Conservation (phyloP, 2,329 filamentous ascomycete species). For the Trichoderma atroviride region DNA sequence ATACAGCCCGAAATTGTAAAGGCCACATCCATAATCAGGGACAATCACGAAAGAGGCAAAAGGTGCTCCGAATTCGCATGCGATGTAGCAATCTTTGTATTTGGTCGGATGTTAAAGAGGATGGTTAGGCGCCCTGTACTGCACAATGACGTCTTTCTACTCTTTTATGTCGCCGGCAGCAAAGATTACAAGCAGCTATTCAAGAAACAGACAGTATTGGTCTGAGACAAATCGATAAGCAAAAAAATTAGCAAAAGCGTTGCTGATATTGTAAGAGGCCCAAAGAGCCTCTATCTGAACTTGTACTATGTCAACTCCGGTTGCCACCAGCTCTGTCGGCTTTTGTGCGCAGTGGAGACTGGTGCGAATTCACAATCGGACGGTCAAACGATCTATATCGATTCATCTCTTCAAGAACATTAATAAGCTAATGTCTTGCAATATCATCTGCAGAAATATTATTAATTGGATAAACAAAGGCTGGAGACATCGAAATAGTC, state of each 20-base stretch:
- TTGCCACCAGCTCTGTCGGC: too few species aligned
- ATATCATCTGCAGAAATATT: neutral
- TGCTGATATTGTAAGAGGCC: neutral
- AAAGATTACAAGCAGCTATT: neutral
- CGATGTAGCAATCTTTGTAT: neutral
- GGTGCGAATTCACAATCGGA: neutral
- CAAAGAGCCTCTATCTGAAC: neutral
- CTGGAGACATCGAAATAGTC: neutral
- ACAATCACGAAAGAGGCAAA: too few species aligned
- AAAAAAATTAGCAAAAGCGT: neutral
- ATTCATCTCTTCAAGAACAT: neutral
- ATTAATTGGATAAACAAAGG: neutral
- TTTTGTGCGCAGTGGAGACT: neutral
- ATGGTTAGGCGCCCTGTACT: neutral
- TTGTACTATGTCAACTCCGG: neutral
- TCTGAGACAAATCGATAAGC: neutral
- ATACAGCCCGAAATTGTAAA: too few species aligned
- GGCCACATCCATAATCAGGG: too few species aligned
- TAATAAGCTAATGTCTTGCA: neutral
- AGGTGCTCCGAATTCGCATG: too few species aligned
- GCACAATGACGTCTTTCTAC: neutral
- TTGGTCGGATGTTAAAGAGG: neutral
- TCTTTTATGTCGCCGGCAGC: neutral
- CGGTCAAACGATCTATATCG: neutral
- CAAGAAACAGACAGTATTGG: neutral